Percentiles rank a stretch among this genome's conserved stretches.
phyloP scores from a whole-genome alignment of 116 monocot species.

The Papilionanthe hybrid region DNA sequence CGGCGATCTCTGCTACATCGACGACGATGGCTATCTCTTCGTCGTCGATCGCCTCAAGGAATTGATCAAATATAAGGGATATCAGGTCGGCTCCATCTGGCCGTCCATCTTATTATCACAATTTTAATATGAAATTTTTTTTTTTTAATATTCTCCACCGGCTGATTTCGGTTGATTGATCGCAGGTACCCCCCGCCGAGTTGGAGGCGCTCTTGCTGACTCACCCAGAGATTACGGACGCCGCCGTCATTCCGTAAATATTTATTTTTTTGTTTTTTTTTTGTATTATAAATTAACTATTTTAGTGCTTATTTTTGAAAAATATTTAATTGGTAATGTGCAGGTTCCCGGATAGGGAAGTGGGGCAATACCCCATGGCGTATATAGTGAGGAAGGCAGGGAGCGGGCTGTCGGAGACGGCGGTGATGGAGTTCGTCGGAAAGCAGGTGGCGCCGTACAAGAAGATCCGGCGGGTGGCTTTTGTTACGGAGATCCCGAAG shows the following conservation, averaged over 20 bases:
- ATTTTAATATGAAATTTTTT: neutral
- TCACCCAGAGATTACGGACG: slow-evolving; percentile 66
- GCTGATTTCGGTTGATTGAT: neutral
- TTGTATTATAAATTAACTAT: no score
- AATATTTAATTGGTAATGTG: neutral
- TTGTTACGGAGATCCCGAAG: slow-evolving; percentile 64
- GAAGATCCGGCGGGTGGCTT: slow-evolving; percentile 69
- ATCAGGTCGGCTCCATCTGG: slow-evolving; percentile 39
- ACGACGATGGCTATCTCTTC: slow-evolving; percentile 82
- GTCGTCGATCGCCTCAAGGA: slow-evolving; percentile 90
- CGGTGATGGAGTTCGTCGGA: slow-evolving; percentile 63
- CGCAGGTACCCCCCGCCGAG: slow-evolving; percentile 82
- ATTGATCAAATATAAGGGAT: slow-evolving; percentile 96
- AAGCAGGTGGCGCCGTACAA: slow-evolving; percentile 95
- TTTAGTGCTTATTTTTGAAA: no score
- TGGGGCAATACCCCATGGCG: slow-evolving; percentile 83
- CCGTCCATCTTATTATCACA: neutral
- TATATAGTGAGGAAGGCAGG: slow-evolving; percentile 72
- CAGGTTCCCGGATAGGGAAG: slow-evolving; percentile 76
- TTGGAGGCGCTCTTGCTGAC: slow-evolving; percentile 71
- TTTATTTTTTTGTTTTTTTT: neutral
- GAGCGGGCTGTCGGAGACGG: slow-evolving; percentile 24
- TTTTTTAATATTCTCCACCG: neutral
- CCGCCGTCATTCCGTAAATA: slow-evolving; percentile 78
- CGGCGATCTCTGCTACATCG: slow-evolving; percentile 88